phyloP scores from a whole-genome alignment of 2,329 filamentous ascomycete species.

The Thyridium curvatum region DNA sequence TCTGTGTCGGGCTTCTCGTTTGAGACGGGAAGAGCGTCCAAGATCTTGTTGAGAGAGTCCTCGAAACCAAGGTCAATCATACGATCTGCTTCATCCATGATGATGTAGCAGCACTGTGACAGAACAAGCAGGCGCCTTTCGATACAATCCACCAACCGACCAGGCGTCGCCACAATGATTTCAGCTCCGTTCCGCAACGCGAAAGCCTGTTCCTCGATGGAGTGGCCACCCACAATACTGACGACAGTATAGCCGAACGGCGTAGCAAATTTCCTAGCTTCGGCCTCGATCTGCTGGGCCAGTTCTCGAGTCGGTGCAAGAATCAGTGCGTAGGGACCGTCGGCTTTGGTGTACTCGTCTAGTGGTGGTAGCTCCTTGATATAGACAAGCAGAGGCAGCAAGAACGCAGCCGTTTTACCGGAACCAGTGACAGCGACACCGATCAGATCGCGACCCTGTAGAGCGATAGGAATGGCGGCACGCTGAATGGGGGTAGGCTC shows the following conservation, averaged over 20 bases:
- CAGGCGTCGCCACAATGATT: slow-evolving; percentile 97
- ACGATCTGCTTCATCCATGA: slow-evolving; percentile 98
- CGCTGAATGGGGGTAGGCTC: slow-evolving; percentile 90
- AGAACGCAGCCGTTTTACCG: slow-evolving; percentile 93
- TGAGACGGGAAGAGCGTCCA: slow-evolving; percentile 83
- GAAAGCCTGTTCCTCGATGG: slow-evolving; percentile 87
- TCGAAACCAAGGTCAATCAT: slow-evolving; percentile 99
- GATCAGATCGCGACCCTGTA: slow-evolving; percentile 92
- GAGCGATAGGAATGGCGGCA: slow-evolving; percentile 89
- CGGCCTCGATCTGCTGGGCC: slow-evolving; percentile 93
- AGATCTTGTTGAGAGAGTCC: slow-evolving; percentile 94
- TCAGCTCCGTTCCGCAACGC: slow-evolving; percentile 88
- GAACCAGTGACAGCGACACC: slow-evolving; percentile 97
- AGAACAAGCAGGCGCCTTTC: slow-evolving; percentile 87
- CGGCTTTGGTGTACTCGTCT: slow-evolving; percentile 80
- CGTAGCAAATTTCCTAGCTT: slow-evolving; percentile 85
- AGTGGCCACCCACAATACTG: slow-evolving; percentile 96
- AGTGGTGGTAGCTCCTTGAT: slow-evolving; percentile 85
- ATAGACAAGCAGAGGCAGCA: slow-evolving; percentile 88
- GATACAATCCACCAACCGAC: slow-evolving; percentile 94
- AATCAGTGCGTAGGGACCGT: slow-evolving; percentile 95
- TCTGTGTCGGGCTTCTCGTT: slow-evolving; percentile 96
- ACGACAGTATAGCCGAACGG: slow-evolving; percentile 92
- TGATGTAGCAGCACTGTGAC: slow-evolving; percentile 94
- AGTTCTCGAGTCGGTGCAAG: slow-evolving; percentile 94